Evolutionary conservation across 2,329 filamentous ascomycete species (phyloP).

Genomic region (Acephala macrosclerotiorum): DNA sequence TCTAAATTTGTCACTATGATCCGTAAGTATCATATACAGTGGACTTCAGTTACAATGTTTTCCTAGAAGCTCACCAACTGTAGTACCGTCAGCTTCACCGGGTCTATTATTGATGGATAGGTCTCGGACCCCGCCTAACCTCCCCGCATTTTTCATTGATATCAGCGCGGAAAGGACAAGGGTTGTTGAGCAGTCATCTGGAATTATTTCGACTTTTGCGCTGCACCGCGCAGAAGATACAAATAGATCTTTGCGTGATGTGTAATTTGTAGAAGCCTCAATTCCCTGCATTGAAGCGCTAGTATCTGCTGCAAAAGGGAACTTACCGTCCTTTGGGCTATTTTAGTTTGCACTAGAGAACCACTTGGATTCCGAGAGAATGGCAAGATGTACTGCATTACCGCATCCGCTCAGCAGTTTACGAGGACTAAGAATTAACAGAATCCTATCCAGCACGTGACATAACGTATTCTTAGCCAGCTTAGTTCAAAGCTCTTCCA

Average conservation of each 20-base stretch:
- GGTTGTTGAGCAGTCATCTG: constrained; percentile 17
- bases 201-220: constrained; percentile 8
- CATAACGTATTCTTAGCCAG: no score
- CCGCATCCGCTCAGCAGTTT: neutral
- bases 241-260: no score
- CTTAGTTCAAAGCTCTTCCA: no score
- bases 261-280: no score
- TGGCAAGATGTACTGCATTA: neutral
- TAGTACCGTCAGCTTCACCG: constrained; percentile 5
- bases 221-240: neutral
- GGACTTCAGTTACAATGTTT: neutral
- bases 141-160: constrained; percentile 16
- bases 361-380: neutral
- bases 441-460: no score
- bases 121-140: constrained; percentile 7
- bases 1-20: constrained; percentile 22
- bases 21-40: neutral
- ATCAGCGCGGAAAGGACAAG: constrained; percentile 3
- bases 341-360: no score
- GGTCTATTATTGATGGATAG: constrained; percentile 8
- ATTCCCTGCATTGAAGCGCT: no score
- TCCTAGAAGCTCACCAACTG: constrained; percentile 2
- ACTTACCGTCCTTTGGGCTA: no score
- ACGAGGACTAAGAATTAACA: no score
- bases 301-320: no score